Conservation (phyloP, 352 stramenopile genomes). For the Saprolegnia diclina region DNA sequence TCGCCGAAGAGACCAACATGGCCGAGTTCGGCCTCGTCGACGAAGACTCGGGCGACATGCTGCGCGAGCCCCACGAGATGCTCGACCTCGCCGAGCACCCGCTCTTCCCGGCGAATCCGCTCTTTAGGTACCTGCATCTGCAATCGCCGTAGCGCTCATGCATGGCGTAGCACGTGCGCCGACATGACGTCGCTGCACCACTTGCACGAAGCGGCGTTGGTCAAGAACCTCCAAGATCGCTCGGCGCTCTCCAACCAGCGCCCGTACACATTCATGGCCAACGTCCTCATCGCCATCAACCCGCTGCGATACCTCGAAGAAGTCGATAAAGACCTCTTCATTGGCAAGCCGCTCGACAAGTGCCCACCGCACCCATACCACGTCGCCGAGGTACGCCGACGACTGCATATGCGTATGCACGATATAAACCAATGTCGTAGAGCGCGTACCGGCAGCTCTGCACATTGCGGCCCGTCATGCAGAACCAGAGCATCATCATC, state of each 20-base stretch:
- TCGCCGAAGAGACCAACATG: constrained; percentile 34
- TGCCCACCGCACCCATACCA: constrained; percentile 30
- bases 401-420: too few relatives aligned
- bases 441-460: constrained; percentile 78
- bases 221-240: constrained; percentile 30
- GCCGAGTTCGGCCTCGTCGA: constrained; percentile 54
- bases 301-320: constrained; percentile 45
- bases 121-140: constrained; percentile 38
- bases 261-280: constrained; percentile 31
- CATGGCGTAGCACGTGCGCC: constrained; percentile 40
- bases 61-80: constrained; percentile 30
- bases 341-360: constrained; percentile 25
- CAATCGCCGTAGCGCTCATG: background rate
- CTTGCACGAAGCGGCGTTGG: constrained; percentile 35
- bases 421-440: too few relatives aligned
- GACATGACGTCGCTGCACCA: constrained; percentile 84
- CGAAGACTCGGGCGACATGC: constrained; percentile 52
- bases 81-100: constrained; percentile 41
- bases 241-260: constrained; percentile 27
- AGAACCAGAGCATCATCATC: constrained; percentile 86
- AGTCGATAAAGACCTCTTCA: constrained; percentile 35
- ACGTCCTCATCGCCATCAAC: constrained; percentile 30
- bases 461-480: constrained; percentile 53
- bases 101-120: constrained; percentile 65
- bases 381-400: constrained; percentile 27